Percentiles rank a stretch among this genome's conserved stretches.
These are phyloP conservation scores for Heritiera fomes DNA, from an alignment of 345 rosid genomes.

Conservation along the genomic window DNA sequence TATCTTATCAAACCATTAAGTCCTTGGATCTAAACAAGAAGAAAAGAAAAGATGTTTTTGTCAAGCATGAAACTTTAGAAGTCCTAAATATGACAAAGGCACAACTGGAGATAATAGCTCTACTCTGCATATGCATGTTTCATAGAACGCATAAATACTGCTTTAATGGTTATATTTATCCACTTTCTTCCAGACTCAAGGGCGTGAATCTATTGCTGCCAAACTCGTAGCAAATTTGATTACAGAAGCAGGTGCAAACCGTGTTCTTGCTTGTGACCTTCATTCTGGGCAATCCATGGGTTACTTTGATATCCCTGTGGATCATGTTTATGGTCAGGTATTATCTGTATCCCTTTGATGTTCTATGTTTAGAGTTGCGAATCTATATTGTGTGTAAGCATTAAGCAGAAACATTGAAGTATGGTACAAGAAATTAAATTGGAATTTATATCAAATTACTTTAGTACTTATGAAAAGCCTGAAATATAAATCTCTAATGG, in stretches of 20 bases:
- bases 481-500: background rate
- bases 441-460: constrained; percentile 2
- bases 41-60: background rate
- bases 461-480: constrained; percentile 15
- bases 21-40: background rate
- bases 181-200: constrained; percentile 72
- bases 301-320: constrained; percentile 95
- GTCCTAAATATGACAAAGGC: constrained; percentile 6
- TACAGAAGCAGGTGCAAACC: constrained; percentile 93
- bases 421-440: background rate
- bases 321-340: constrained; percentile 96
- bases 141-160: background rate
- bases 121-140: background rate
- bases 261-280: constrained; percentile 98
- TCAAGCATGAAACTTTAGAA: constrained; percentile 7
- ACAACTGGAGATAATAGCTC: background rate
- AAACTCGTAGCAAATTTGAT: constrained; percentile 76
- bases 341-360: background rate
- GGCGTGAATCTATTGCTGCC: constrained; percentile 96
- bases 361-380: background rate
- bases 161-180: constrained; percentile 10
- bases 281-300: constrained; percentile 99
- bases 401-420: background rate
- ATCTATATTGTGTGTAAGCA: background rate
- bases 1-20: background rate